Base-by-base conservation (phyloP, 2,329 filamentous ascomycete genomes). In the Zymoseptoria passerinii region DNA sequence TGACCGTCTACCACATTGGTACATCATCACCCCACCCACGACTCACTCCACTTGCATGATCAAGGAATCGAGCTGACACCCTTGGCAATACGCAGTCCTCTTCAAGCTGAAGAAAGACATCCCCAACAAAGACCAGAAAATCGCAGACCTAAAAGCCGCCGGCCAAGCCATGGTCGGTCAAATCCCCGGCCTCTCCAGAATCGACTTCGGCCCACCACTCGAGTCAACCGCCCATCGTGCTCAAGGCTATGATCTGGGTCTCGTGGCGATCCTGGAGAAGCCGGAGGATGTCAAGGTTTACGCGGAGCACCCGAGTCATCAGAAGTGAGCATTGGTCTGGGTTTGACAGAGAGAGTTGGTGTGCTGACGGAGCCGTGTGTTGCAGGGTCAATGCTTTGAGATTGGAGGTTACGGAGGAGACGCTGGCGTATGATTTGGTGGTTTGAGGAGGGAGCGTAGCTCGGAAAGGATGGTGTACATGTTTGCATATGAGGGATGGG, bases 231-330 rank as follows among this genome's bases (percentile, higher is more conserved):
- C 76, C 4, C 68, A 74, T 29, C 70, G 76, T 44, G 72, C 74
- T 19, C 72, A 78, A 55, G 77, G 77, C 0, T 79, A 74, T 57
- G 67, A 79, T 65, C 71, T 77, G 70, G 76, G 73, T 2, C 60
- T 79, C 9, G 72, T 79, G n/a, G 76, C 77, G 4, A 69, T 77
- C 5, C 58, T 79, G 63, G 77, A 78, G 61, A 74, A 73, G 49
- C 60, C 71, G 2, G 75, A 75, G 40, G 69, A 77, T 67, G 62
- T 79, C 4, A 67, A 69, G 52, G 70, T 68, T 8, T 80, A 79
- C 69, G 76, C 74, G 3, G 66, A 66, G 51, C 77, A 78, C 69
- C 76, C 76, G 50, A 76, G 75, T 28, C 77, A 80, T 68, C 59
- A 74, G 58, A 72, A 74, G 76, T 79, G 69, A 48, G 58, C 51